A percentile compares a stretch with the other conserved stretches of the same genome.
These are phyloP conservation scores for Neopestalotiopsis clavispora DNA, from an alignment of 2,329 filamentous ascomycete species.

Conservation along the genomic window DNA sequence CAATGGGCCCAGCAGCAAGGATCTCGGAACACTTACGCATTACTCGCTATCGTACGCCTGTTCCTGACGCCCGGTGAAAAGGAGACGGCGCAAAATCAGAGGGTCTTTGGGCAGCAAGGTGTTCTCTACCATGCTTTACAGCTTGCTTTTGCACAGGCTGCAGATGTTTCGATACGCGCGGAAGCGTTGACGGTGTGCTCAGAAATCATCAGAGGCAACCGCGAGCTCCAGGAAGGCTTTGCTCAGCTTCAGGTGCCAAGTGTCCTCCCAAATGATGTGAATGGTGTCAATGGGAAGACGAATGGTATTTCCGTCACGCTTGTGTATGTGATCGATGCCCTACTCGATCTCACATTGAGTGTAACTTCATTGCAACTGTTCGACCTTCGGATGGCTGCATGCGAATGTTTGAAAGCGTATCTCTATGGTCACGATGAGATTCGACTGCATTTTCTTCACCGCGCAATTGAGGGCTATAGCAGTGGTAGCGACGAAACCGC, in stretches of 20 bases:
- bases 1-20: slow-evolving; percentile 78
- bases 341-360: slow-evolving; percentile 81
- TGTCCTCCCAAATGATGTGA: slow-evolving; percentile 41
- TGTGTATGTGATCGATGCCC: slow-evolving; percentile 91
- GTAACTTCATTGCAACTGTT: slow-evolving; percentile 70
- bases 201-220: slow-evolving; percentile 84
- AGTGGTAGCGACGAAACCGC: slow-evolving; percentile 80
- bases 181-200: slow-evolving; percentile 88
- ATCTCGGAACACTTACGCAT: slow-evolving; percentile 90
- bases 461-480: slow-evolving; percentile 87
- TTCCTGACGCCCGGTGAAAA: slow-evolving; percentile 83
- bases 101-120: slow-evolving; percentile 82
- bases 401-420: slow-evolving; percentile 91
- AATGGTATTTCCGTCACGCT: slow-evolving; percentile 55
- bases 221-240: slow-evolving; percentile 83
- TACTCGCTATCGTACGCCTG: slow-evolving; percentile 83
- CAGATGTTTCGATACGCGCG: slow-evolving; percentile 78
- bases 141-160: slow-evolving; percentile 76
- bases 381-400: slow-evolving; percentile 82
- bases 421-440: slow-evolving; percentile 83
- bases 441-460: slow-evolving; percentile 80
- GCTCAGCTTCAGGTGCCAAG: slow-evolving; percentile 81
- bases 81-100: slow-evolving; percentile 83
- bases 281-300: slow-evolving; percentile 44
- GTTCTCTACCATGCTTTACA: slow-evolving; percentile 80